Base-by-base conservation (phyloP, 352 stramenopile genomes). In the Pseudoperonospora humuli region DNA sequence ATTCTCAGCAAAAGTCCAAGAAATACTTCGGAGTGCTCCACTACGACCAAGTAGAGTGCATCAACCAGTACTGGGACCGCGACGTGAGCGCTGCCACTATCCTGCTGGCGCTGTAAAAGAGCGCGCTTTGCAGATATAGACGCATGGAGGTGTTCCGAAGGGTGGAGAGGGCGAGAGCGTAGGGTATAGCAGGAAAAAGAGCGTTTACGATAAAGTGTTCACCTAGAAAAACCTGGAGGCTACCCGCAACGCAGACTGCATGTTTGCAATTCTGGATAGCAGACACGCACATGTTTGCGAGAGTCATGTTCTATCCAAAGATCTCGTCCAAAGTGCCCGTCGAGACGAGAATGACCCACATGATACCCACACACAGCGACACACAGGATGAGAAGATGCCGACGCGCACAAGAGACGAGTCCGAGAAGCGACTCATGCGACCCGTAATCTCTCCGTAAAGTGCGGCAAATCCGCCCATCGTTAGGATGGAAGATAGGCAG, bases 391-490 rank as follows among this genome's bases (percentile, higher is more conserved):
- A 86, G 46, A 85, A 83, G 27, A 88, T 57, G 15, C 70, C 69
- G 14, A 91, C 54, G 29, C 64, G 59, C 34, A 81, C 71, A 13
- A 81, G 71, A 7, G 71, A 69, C 17, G 54, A 52, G 38, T 75
- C 64, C 37, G 70, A 85, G 41, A 78, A 73, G 37, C 68, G 67
- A 26, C 69, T 82, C 53, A 82, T 66, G 34, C 67, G 69, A 5
- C 67, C 67, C 18, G 75, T 86, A 19, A 75, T 40, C 32, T 81
- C 75, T 39, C 86, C 84, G 52, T 95, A 95, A 6, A 76, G 50
- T 14, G 70, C 67, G 1, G 84, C 78, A 59, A 95, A 96, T 1
- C 51, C 57, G 21, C 84, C 86, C 86, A 96, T 96, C 19, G 86
- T 81, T 28, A 95, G 25, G 48, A 86, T 95, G 32, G 67, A 88